A percentile compares a stretch with the other conserved stretches of the same genome.
These are phyloP conservation scores for Pterocarpus macrocarpus DNA, from an alignment of 306 rosid species.

Conservation along the genomic window DNA sequence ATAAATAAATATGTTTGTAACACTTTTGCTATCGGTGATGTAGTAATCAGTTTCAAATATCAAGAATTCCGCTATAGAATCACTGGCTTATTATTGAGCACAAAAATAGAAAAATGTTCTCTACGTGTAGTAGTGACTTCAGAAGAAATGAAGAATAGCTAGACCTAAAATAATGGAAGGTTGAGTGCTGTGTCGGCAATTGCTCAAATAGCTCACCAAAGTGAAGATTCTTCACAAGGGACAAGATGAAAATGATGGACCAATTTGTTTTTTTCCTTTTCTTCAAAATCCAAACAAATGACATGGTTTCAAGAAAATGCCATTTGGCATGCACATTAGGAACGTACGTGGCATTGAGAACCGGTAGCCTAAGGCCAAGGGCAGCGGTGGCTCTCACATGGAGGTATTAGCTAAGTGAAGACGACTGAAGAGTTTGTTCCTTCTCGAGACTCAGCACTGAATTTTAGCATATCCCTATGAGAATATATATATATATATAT, in stretches of 20 bases:
- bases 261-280: constrained; percentile 2
- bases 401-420: neutral
- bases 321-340: neutral
- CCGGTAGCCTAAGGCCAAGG: neutral
- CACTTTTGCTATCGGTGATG: neutral
- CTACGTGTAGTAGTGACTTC: too few relatives aligned
- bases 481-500: too few relatives aligned
- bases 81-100: too few relatives aligned
- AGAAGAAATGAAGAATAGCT: too few relatives aligned
- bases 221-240: neutral
- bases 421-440: neutral
- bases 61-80: too few relatives aligned
- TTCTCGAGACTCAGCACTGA: neutral
- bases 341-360: constrained; percentile 8
- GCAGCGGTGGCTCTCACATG: neutral
- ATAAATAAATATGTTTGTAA: too few relatives aligned
- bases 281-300: neutral
- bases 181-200: constrained; percentile 2
- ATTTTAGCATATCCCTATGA: neutral
- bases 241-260: neutral
- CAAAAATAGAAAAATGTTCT: too few relatives aligned
- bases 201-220: neutral
- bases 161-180: neutral
- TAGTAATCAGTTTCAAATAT: too few relatives aligned
- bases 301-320: neutral